A percentile compares a stretch with the other conserved stretches of the same genome.
Evolutionary conservation across 1,284 basidiomycete species (phyloP).

Genomic region (Microbotryum lychnidis-dioicae): DNA sequence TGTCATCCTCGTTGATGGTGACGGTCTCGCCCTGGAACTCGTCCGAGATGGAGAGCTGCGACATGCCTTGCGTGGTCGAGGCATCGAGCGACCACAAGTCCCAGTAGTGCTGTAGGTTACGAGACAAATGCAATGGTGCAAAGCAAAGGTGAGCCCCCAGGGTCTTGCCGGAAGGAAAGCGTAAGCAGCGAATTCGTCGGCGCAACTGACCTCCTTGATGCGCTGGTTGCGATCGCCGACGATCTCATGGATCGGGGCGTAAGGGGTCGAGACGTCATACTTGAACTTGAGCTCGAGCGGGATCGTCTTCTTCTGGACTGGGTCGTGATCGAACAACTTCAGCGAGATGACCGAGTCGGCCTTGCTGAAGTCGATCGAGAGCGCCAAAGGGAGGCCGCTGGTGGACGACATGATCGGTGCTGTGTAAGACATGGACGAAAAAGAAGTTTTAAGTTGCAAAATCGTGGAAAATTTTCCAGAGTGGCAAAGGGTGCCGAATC

Average conservation of each 20-base stretch:
- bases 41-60: conserved; percentile 58
- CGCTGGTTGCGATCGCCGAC: conserved; percentile 73
- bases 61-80: conserved; percentile 15
- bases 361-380: conserved; percentile 50
- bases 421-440: neutral
- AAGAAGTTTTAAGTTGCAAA: neutral
- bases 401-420: conserved; percentile 6
- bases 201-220: conserved; percentile 58
- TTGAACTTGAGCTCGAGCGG: conserved; percentile 74
- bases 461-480: too few relatives aligned
- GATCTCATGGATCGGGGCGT: conserved; percentile 87
- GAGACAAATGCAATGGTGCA: neutral
- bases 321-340: conserved; percentile 59
- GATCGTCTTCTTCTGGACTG: conserved; percentile 54
- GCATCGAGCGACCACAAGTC: conserved; percentile 84
- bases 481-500: too few relatives aligned
- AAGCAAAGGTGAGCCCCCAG: neutral
- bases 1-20: conserved; percentile 60
- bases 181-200: conserved; percentile 50
- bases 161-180: conserved; percentile 10
- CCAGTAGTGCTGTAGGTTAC: conserved; percentile 54
- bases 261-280: conserved; percentile 83
- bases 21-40: conserved; percentile 77
- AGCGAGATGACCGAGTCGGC: conserved; percentile 58
- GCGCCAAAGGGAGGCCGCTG: conserved; percentile 26